These are phyloP conservation scores for Tetracentron sinense DNA, from an alignment of 164 flowering plant species.

Conservation along the genomic window DNA sequence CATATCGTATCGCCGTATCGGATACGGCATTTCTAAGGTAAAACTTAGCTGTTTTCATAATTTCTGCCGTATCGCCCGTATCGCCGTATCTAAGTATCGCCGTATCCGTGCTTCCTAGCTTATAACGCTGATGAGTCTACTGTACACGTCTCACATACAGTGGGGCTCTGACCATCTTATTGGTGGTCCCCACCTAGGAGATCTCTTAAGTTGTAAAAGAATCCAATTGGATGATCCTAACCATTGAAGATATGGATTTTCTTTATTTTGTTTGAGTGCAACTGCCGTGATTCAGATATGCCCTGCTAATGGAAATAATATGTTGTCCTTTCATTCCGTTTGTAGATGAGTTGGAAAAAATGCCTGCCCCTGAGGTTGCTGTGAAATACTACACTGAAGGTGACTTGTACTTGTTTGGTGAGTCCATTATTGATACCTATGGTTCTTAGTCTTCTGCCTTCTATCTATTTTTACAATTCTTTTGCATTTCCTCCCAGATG, in stretches of 20 bases:
- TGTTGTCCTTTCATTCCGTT: constrained; percentile 1
- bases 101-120: too few relatives aligned
- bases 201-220: neutral
- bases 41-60: too few relatives aligned
- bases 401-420: constrained; percentile 92
- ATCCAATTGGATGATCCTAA: neutral
- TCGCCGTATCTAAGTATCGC: too few relatives aligned
- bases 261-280: neutral
- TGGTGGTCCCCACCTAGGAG: neutral
- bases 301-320: neutral
- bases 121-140: neutral
- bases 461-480: constrained; percentile 3
- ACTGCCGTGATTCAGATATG: neutral
- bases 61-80: too few relatives aligned
- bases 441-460: neutral
- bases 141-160: too few relatives aligned
- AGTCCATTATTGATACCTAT: constrained; percentile 17
- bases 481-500: constrained; percentile 51
- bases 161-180: neutral
- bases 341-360: constrained; percentile 66
- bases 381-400: constrained; percentile 83
- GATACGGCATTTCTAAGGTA: too few relatives aligned
- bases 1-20: too few relatives aligned
- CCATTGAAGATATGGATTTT: neutral
- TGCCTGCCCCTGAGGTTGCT: constrained; percentile 85